These are phyloP conservation scores for Globisporangium uncinulatum DNA, from an alignment of 352 stramenopile species.

Conservation along the genomic window DNA sequence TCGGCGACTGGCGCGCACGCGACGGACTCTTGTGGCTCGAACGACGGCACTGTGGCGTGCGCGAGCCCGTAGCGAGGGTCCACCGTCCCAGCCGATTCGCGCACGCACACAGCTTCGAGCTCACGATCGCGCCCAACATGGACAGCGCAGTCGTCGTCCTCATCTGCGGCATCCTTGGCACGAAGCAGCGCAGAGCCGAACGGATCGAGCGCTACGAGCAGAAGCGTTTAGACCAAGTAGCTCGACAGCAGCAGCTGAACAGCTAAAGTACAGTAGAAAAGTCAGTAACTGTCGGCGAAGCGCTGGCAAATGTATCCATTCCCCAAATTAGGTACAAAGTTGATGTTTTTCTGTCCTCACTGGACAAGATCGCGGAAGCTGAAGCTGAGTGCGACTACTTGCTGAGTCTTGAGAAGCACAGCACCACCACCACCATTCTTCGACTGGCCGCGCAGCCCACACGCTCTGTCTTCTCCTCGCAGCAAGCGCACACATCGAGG, in stretches of 20 bases:
- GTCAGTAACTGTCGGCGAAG: too few relatives aligned
- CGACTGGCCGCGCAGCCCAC: neutral
- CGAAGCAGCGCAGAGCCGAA: constrained; percentile 26
- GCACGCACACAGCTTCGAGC: neutral
- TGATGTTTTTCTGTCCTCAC: neutral
- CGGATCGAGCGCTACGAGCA: constrained; percentile 18
- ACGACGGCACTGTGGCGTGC: constrained; percentile 19
- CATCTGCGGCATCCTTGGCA: constrained; percentile 11
- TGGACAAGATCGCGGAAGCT: too few relatives aligned
- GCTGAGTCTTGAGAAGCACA: neutral
- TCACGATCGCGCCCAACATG: constrained; percentile 8
- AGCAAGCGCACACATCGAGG: neutral
- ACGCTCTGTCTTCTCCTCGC: too few relatives aligned
- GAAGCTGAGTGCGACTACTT: too few relatives aligned
- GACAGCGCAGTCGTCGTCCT: constrained; percentile 12
- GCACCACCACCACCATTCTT: neutral
- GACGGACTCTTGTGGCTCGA: constrained; percentile 18
- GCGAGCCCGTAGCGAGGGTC: constrained; percentile 9
- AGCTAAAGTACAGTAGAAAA: neutral
- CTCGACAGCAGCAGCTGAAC: neutral
- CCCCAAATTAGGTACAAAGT: neutral
- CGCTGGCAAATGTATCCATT: constrained; percentile 1
- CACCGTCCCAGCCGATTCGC: neutral
- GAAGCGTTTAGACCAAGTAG: neutral
- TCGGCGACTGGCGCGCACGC: constrained; percentile 18